Evolutionary conservation across 2,329 filamentous ascomycete species (phyloP), one percentile per base, ranked within the genome.

Genomic region (Paraphaeosphaeria sporulosa): DNA sequence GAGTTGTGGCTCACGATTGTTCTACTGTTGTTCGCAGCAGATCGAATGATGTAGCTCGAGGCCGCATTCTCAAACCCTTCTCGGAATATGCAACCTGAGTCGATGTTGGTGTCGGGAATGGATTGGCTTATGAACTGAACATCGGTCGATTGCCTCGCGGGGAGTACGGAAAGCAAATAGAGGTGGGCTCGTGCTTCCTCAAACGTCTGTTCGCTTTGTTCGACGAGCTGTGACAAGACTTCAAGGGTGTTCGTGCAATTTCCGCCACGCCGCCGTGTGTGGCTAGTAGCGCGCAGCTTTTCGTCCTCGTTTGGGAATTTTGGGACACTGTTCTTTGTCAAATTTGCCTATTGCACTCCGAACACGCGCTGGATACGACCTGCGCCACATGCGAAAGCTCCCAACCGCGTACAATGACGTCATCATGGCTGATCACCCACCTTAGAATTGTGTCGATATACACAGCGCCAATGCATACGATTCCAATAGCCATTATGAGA

Each of bases 181-280:
- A 84, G 65, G 1, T 60, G 38, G 1, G 44, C 53, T 23, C 48
- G 9, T 49, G 4, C 7, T 15, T 36, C 17, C 4, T 8, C 12
- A 4, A 21, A 4, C 5, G 7, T 30, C 25, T 21, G 13, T 23
- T 54, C 43, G 17, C 60, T 13, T 13, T 57, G 2, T 47, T 27
- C 5, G 19, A 71, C 49, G 2, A 78, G 82, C 72, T 93, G 89
- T 62, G 87, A 83, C 27, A 93, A 79, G 9, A 93, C 90, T 71
- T 92, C 85, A 36, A 92, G 83, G 3, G 86, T 86, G 73, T 93
- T 93, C 25, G 88, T 85, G 63, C 88, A 88, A 74, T 93, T 94
- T 34, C 90, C 90, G 55, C 91, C 90, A 27, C 90, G 85, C 32
- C 90, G 86, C 46, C 84, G 83, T 38, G 80, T 78, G 57, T 90